Evolutionary conservation across 352 stramenopile species (phyloP).

Genomic region (Peronospora belbahrii): DNA sequence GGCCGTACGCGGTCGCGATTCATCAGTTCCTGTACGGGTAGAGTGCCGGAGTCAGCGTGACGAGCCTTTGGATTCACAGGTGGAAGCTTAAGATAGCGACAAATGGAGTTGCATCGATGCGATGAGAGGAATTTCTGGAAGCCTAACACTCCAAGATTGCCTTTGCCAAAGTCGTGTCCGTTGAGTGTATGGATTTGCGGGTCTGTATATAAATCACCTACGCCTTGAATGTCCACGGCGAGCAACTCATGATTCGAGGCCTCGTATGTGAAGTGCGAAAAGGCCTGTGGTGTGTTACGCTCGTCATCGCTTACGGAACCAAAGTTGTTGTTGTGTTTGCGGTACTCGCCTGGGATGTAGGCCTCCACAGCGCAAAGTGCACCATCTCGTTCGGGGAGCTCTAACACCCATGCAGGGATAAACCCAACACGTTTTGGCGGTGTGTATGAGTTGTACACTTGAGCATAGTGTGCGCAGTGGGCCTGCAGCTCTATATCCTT

Average conservation of each 20-base stretch:
- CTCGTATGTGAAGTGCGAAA: slow-evolving; percentile 93
- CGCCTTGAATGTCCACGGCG: slow-evolving; percentile 92
- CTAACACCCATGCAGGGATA: slow-evolving; percentile 75
- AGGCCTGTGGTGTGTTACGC: slow-evolving; percentile 84
- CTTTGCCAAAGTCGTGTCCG: slow-evolving; percentile 82
- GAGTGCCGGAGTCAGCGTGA: slow-evolving; percentile 61
- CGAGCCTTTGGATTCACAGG: slow-evolving; percentile 72
- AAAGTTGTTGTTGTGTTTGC: slow-evolving; percentile 88
- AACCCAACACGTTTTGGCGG: slow-evolving; percentile 80
- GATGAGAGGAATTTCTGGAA: slow-evolving; percentile 86
- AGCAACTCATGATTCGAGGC: slow-evolving; percentile 87
- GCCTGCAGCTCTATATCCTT: slow-evolving; percentile 83
- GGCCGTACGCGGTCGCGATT: slow-evolving; percentile 59
- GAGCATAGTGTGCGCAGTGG: slow-evolving; percentile 75
- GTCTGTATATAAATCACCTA: slow-evolving; percentile 94
- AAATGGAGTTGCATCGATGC: slow-evolving; percentile 86
- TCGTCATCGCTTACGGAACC: slow-evolving; percentile 79
- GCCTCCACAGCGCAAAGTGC: slow-evolving; percentile 69
- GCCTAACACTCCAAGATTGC: slow-evolving; percentile 72
- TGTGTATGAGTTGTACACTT: slow-evolving; percentile 83
- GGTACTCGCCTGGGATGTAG: slow-evolving; percentile 78
- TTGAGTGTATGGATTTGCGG: slow-evolving; percentile 88
- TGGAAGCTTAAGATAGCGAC: slow-evolving; percentile 77
- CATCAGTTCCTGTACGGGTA: slow-evolving; percentile 78
- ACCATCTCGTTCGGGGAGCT: slow-evolving; percentile 62